These are phyloP conservation scores for Salix purpurea DNA, from an alignment of 345 rosid genomes.

Conservation along the genomic window DNA sequence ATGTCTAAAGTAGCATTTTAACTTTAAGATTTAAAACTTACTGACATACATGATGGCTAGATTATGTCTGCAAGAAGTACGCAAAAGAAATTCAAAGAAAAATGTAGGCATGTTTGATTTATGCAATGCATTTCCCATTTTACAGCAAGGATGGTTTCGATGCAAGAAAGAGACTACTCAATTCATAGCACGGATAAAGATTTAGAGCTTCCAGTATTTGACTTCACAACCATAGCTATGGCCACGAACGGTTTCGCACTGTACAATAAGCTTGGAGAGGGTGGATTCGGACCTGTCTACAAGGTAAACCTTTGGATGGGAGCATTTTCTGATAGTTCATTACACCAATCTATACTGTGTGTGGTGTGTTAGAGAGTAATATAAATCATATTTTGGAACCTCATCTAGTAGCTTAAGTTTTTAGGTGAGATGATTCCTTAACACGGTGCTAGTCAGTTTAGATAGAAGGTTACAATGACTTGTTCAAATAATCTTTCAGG, in stretches of 20 bases:
- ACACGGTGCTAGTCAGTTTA: not conserved
- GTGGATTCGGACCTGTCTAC: slow-evolving; percentile 29
- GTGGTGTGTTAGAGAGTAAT: too few relatives aligned
- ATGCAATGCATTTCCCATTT: not conserved
- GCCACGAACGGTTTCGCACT: slow-evolving; percentile 10
- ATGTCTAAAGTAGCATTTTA: too few relatives aligned
- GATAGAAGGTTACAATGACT: not conserved
- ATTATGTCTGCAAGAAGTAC: too few relatives aligned
- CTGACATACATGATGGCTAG: too few relatives aligned
- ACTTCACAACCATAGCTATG: slow-evolving; percentile 13
- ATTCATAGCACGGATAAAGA: slow-evolving; percentile 4
- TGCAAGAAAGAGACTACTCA: not conserved
- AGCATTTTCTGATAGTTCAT: not conserved
- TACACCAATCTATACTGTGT: too few relatives aligned
- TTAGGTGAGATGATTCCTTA: too few relatives aligned
- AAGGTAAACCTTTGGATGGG: slow-evolving; percentile 3
- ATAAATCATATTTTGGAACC: too few relatives aligned
- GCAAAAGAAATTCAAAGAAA: not conserved
- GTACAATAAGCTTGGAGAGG: slow-evolving; percentile 24
- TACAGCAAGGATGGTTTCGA: not conserved
- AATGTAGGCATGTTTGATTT: not conserved
- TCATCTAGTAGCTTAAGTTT: too few relatives aligned
- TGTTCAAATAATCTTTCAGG: slow-evolving; percentile 16
- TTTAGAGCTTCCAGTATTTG: slow-evolving; percentile 24
- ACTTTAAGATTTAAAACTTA: too few relatives aligned